A percentile compares a stretch with the other conserved stretches of the same genome.
phyloP scores from a whole-genome alignment of 495 filamentous ascomycete species.

The Daldinia bambusicola region DNA sequence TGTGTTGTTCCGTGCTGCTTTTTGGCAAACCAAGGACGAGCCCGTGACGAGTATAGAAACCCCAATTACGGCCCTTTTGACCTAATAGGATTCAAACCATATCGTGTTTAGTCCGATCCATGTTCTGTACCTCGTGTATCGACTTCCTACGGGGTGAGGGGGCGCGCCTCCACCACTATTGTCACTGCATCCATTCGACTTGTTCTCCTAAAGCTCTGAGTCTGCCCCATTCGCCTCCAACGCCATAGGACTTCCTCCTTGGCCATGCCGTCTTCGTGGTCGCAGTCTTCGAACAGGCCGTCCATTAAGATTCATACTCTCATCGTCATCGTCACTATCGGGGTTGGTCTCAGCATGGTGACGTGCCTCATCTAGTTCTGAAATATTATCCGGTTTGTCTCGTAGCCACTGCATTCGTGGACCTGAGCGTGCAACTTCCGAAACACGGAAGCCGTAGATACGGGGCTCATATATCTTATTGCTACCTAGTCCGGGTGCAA shows the following conservation, averaged over 20 bases:
- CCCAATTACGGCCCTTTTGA: conserved; percentile 4
- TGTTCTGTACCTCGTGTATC: conserved; percentile 4
- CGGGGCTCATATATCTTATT: conserved; percentile 91
- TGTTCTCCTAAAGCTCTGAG: conserved; percentile 54
- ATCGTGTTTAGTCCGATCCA: not conserved
- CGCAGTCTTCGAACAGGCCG: conserved; percentile 52
- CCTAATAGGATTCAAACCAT: not conserved
- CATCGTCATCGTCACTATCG: conserved; percentile 59
- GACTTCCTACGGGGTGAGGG: not conserved
- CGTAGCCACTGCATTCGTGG: conserved; percentile 97
- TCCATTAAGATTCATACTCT: conserved; percentile 56
- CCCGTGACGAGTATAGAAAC: conserved; percentile 15
- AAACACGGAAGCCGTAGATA: conserved; percentile 96
- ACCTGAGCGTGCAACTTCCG: conserved; percentile 83
- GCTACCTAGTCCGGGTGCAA: conserved; percentile 85
- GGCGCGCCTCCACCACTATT: conserved; percentile 10
- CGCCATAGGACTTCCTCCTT: conserved; percentile 64
- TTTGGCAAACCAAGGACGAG: conserved; percentile 13
- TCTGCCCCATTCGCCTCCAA: conserved; percentile 61
- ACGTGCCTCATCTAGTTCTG: conserved; percentile 81
- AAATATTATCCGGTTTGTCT: conserved; percentile 80
- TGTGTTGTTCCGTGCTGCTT: conserved; percentile 20
- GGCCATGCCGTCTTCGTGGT: conserved; percentile 47
- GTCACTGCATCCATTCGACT: conserved; percentile 2
- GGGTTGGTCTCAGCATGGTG: conserved; percentile 62